Evolutionary conservation across 2,329 filamentous ascomycete genomes (phyloP).

Genomic region (Aaosphaeria arxii): DNA sequence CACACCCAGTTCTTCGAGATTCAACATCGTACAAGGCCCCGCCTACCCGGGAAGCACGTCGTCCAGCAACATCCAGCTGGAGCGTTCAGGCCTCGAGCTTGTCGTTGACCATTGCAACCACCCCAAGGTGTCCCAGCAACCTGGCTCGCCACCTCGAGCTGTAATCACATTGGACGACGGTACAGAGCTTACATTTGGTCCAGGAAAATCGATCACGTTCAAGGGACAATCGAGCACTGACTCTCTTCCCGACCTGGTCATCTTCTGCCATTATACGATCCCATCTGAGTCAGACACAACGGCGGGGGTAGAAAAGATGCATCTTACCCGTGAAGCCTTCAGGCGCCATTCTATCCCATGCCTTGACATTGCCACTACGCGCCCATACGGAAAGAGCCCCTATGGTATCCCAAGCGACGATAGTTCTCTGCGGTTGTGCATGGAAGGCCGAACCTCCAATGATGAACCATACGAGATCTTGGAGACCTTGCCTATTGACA

Average conservation of each 20-base stretch:
- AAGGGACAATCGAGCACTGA: constrained; percentile 3
- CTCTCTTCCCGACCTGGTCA: constrained; percentile 25
- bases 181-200: constrained; percentile 17
- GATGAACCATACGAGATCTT: constrained; percentile 20
- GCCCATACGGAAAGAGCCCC: constrained; percentile 21
- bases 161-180: constrained; percentile 21
- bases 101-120: constrained; percentile 24
- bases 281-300: constrained; percentile 1
- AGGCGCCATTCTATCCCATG: constrained; percentile 20
- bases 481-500: constrained; percentile 31
- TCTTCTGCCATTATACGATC: constrained; percentile 26
- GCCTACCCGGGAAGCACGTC: constrained; percentile 11
- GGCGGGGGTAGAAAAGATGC: constrained; percentile 15
- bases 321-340: constrained; percentile 21
- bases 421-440: constrained; percentile 23
- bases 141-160: constrained; percentile 7
- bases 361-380: constrained; percentile 27
- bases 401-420: constrained; percentile 12
- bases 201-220: background rate
- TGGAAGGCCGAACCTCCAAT: constrained; percentile 26
- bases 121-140: constrained; percentile 9
- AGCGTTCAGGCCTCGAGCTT: constrained; percentile 27
- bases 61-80: constrained; percentile 14
- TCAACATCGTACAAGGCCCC: constrained; percentile 32
- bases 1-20: constrained; percentile 28